Evolutionary conservation across 2,329 filamentous ascomycete species (phyloP), one percentile per base, ranked within the genome.

Genomic region (Sclerotiophoma versabilis): DNA sequence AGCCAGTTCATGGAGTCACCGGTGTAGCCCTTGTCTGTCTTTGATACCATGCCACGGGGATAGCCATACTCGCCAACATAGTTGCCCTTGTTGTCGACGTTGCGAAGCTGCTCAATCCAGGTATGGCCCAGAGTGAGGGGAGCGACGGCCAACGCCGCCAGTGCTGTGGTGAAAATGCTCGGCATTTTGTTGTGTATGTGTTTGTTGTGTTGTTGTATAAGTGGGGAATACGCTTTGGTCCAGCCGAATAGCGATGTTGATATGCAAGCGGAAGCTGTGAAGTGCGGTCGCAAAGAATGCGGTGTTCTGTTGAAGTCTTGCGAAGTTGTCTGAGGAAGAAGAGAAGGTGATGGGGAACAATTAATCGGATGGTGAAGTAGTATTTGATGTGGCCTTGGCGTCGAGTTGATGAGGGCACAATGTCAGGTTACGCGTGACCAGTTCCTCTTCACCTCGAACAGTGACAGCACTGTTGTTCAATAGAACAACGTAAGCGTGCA

Each of bases 91-190:
- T 84, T 73, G 47, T 86, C 84, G 71, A 97, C 87, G 52, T 86
- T 85, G 58, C 81, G 84, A 43, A 93, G 80, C 66, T 88, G 81
- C 76, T 97, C 92, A 41, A 93, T 83, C 93, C 93, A 97, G 15
- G 87, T 89, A 76, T 97, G 93, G 7, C 64, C 71, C 34, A 62
- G 20, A 14, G 60, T 63, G 20, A 58, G 34, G 4, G 68, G 65
- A 4, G 58, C 57, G 53, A 62, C 55, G 36, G 54, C 59, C 47
- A 70, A 46, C 44, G 53, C 64, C 30, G 62, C 64, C 17, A 63
- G 20, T 26, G 58, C 30, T 14, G 58, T 43, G 36, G 42, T 46
- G 34, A 59, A 47, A 36, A 62, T 55, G 54, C 55, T 55, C 39
- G 57, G 59, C 66, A 69, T 71, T 17, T 34, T 65, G 49, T 26